phyloP scores from a whole-genome alignment of 106 monocot genomes.

The Dendrobium chrysotoxum region DNA sequence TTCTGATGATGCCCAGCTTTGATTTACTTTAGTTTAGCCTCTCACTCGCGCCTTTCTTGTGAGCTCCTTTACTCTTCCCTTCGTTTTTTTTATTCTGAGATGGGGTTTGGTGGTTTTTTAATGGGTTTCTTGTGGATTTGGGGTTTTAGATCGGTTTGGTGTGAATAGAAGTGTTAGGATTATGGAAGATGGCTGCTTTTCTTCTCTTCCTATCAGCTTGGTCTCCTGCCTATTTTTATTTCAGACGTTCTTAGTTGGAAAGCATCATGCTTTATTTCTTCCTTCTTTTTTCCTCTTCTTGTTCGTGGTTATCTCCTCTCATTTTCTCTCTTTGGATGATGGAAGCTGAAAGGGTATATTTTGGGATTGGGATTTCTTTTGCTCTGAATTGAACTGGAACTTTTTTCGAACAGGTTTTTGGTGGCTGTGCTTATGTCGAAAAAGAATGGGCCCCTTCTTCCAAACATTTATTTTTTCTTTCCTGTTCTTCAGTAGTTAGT shows the following conservation, averaged over 20 bases:
- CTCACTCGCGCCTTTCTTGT: background rate
- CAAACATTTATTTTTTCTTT: background rate
- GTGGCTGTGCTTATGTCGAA: background rate
- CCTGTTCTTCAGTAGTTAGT: background rate
- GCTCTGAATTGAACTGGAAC: background rate
- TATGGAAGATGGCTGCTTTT: background rate
- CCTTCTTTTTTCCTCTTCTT: background rate
- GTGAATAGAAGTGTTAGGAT: background rate
- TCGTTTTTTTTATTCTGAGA: background rate
- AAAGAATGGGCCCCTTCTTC: background rate
- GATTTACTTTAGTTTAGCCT: no score
- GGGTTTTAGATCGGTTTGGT: background rate
- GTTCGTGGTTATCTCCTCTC: background rate
- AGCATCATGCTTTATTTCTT: background rate
- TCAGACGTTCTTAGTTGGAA: background rate
- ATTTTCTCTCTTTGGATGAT: constrained; percentile 1
- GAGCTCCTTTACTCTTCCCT: background rate
- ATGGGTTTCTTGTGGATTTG: constrained; percentile 4
- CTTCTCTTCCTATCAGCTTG: background rate
- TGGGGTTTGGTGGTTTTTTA: constrained; percentile 1
- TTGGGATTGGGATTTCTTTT: background rate
- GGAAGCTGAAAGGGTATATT: background rate
- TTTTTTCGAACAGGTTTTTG: background rate
- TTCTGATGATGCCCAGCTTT: background rate
- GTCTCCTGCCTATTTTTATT: background rate